Evolutionary conservation across 805 yeast genomes (phyloP).

Genomic region (Debaryomyces castellii): DNA sequence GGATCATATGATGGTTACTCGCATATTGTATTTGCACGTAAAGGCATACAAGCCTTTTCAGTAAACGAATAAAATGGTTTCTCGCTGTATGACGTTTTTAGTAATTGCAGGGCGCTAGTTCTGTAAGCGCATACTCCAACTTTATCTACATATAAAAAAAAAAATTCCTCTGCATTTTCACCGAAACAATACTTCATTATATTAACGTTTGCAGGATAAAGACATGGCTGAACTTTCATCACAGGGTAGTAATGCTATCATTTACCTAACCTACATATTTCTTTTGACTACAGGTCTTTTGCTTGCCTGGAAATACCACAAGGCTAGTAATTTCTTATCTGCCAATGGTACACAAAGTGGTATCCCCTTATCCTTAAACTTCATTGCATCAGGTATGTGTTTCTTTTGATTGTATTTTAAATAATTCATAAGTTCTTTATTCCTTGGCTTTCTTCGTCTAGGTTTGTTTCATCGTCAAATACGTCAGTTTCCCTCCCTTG

Average conservation of each 20-base stretch:
- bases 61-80: too few relatives aligned
- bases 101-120: not conserved
- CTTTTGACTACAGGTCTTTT: constrained; percentile 39
- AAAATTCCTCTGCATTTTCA: not conserved
- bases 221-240: constrained; percentile 30
- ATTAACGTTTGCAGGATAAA: not conserved
- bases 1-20: too few relatives aligned
- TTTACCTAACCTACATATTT: constrained; percentile 39
- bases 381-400: constrained; percentile 88
- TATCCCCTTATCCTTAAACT: constrained; percentile 79
- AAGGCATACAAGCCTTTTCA: too few relatives aligned
- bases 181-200: too few relatives aligned
- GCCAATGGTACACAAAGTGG: constrained; percentile 82
- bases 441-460: not conserved
- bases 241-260: constrained; percentile 44
- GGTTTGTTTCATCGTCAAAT: too few relatives aligned
- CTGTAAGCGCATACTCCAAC: not conserved
- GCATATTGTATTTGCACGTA: too few relatives aligned
- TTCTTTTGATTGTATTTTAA: not conserved
- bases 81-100: not conserved
- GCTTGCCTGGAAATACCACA: constrained; percentile 56
- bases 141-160: not conserved
- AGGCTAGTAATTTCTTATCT: constrained; percentile 60
- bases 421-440: not conserved
- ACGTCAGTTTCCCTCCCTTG: too few relatives aligned